Base-by-base conservation (phyloP, 2,329 filamentous ascomycete genomes). In the Thielaviopsis ethacetica region DNA sequence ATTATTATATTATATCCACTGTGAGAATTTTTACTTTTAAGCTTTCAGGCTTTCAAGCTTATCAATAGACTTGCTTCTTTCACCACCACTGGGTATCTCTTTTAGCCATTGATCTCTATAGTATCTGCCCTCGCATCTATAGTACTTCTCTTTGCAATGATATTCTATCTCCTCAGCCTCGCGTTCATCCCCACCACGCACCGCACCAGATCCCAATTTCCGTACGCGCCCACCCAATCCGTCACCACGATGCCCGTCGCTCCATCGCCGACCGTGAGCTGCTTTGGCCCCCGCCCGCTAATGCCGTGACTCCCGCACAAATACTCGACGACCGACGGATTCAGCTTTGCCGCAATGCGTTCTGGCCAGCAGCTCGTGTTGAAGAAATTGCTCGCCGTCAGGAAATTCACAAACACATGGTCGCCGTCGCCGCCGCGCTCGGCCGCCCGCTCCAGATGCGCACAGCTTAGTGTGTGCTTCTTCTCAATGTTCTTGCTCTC, bases 331-430 rank as follows among this genome's bases (percentile, higher is more conserved):
- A 83, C 79, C 1, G 84, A 83, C 19, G 91, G 87, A 73, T 97
- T 97, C 54, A 95, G 78, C 72, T 86, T 88, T 21, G 82, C 84
- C 1, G 93, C 91, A 68, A 98, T 88, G 67, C 81, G 85, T 70
- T 95, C 91, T 0, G 93, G 93, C 93, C 93, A 98, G 71, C 90
- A 95, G 59, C 81, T 83, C 1, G 85, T 76, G 64, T 88, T 91
- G 83, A 91, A 97, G 74, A 97, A 97, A 73, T 96, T 96, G 70
- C 86, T 91, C 0, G 85, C 93, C 64, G 80, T 89, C 62, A 96
- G 71, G 68, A 96, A 97, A 71, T 97, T 98, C 70, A 97, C 74
- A 66, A 86, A 95, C 24, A 58, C 34, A 21, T 54, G 58, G 47
- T 52, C 30, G 15, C 57, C 57, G 2, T 69, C 62, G 24, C 63